These are phyloP conservation scores for Apophysomyces elegans DNA, from an alignment of 371 early-diverging fungal species.

Conservation along the genomic window DNA sequence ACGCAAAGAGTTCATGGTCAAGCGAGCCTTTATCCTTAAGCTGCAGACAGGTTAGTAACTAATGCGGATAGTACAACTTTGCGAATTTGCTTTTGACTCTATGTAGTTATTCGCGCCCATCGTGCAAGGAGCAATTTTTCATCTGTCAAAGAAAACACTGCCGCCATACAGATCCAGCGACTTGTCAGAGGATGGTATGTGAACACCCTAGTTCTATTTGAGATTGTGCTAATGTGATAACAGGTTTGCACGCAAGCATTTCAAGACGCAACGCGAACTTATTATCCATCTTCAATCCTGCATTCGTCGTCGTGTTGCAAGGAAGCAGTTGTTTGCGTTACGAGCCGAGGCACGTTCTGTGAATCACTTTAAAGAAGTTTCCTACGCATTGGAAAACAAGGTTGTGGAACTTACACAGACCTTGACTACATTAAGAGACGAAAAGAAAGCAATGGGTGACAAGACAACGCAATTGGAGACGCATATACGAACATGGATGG, in stretches of 20 bases:
- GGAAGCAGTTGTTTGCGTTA: conserved; percentile 62
- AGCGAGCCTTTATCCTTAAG: conserved; percentile 38
- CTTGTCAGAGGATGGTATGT: conserved; percentile 62
- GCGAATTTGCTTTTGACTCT: neutral
- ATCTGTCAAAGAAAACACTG: conserved; percentile 55
- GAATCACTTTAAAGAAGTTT: conserved; percentile 91
- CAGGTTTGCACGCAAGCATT: conserved; percentile 65
- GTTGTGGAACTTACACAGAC: conserved; percentile 91
- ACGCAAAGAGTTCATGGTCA: conserved; percentile 57
- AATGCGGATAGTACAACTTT: neutral
- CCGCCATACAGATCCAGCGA: conserved; percentile 81
- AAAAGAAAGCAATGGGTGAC: conserved; percentile 63
- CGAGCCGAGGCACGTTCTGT: conserved; percentile 91
- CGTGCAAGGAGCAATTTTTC: conserved; percentile 57
- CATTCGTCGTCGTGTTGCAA: conserved; percentile 79
- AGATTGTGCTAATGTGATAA: neutral
- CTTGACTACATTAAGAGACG: conserved; percentile 71
- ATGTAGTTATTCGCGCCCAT: conserved; percentile 55
- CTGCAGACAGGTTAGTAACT: conserved; percentile 49
- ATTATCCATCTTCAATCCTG: conserved; percentile 85
- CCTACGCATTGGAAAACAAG: conserved; percentile 95
- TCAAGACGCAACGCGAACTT: conserved; percentile 50
- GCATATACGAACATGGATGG: conserved; percentile 73
- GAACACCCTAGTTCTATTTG: neutral
- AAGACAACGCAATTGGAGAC: conserved; percentile 67